Conservation (phyloP, 2,329 filamentous ascomycete species). For the Colletotrichum sp. region DNA sequence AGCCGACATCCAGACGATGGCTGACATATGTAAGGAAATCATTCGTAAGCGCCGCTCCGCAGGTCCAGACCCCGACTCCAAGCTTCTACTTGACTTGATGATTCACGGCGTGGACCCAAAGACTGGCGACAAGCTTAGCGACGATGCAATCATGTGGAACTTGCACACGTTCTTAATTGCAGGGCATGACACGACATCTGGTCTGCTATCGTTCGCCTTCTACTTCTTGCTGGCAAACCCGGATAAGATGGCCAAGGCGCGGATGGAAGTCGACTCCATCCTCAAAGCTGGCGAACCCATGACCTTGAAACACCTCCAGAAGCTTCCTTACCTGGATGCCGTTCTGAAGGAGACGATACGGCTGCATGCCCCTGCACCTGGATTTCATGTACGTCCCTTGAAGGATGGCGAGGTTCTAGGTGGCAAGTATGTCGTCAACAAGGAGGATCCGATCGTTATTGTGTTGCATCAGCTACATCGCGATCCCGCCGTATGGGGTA, state of each 20-base stretch:
- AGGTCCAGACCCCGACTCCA: constrained; percentile 40
- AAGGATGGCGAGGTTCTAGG: constrained; percentile 58
- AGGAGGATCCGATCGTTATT: constrained; percentile 53
- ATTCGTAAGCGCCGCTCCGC: constrained; percentile 44
- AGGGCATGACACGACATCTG: constrained; percentile 74
- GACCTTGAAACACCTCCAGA: constrained; percentile 63
- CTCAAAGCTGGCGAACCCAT: constrained; percentile 62
- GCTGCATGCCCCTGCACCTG: constrained; percentile 63
- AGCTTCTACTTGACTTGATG: constrained; percentile 74
- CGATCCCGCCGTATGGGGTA: constrained; percentile 69
- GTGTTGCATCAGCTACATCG: constrained; percentile 58
- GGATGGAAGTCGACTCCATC: constrained; percentile 70
- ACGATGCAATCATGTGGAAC: constrained; percentile 69
- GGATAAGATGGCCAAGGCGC: constrained; percentile 61
- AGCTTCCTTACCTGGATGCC: constrained; percentile 70
- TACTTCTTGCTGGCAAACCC: constrained; percentile 68
- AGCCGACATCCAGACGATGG: constrained; percentile 19
- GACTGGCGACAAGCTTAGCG: constrained; percentile 68
- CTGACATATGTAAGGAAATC: constrained; percentile 51
- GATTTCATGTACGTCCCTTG: constrained; percentile 55
- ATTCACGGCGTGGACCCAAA: constrained; percentile 69
- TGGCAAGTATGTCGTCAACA: constrained; percentile 65
- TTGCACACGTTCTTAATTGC: constrained; percentile 77
- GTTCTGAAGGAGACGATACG: constrained; percentile 71
- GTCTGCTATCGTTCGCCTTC: constrained; percentile 67